Percentiles rank a stretch among this genome's conserved stretches.
phyloP scores from a whole-genome alignment of 192 early-diverging fungal genomes.

The Coemansia asiatica region DNA sequence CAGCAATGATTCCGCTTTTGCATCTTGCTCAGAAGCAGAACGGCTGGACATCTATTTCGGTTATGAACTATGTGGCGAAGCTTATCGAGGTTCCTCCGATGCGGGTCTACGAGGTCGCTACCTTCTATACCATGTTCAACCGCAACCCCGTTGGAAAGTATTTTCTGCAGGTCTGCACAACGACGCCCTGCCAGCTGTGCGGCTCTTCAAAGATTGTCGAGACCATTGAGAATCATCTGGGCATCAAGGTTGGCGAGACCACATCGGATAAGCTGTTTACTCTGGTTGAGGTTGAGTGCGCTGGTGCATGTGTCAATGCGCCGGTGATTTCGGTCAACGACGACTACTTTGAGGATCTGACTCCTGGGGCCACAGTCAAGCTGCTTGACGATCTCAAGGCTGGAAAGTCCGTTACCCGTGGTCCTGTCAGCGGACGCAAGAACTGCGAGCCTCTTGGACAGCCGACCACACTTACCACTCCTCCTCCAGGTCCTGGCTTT shows the following conservation, averaged over 20 bases:
- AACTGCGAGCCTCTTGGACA: slow-evolving; percentile 85
- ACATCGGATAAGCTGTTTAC: slow-evolving; percentile 93
- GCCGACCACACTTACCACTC: slow-evolving; percentile 79
- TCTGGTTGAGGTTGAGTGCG: slow-evolving; percentile 99
- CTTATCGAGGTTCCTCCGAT: slow-evolving; percentile 95
- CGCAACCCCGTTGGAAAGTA: slow-evolving; percentile 98
- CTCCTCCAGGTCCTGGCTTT: slow-evolving; percentile 93
- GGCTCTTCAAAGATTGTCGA: slow-evolving; percentile 89
- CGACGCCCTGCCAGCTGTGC: slow-evolving; percentile 96
- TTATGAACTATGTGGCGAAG: slow-evolving; percentile 97
- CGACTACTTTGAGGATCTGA: slow-evolving; percentile 98
- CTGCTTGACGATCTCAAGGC: slow-evolving; percentile 82
- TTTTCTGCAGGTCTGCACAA: slow-evolving; percentile 98
- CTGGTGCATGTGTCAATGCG: slow-evolving; percentile 97
- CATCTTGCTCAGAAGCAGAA: slow-evolving; percentile 95
- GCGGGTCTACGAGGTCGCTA: slow-evolving; percentile 99
- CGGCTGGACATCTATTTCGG: slow-evolving; percentile 89
- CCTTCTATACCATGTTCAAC: slow-evolving; percentile 99
- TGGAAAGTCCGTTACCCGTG: slow-evolving; percentile 76
- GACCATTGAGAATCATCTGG: slow-evolving; percentile 81
- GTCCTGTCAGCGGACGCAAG: slow-evolving; percentile 81
- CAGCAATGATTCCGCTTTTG: slow-evolving; percentile 90
- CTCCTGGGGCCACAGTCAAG: slow-evolving; percentile 84
- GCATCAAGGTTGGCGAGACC: slow-evolving; percentile 93
- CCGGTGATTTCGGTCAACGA: slow-evolving; percentile 98